Conservation (phyloP, 805 yeast genomes). For the Myxozyma mucilagina region DNA sequence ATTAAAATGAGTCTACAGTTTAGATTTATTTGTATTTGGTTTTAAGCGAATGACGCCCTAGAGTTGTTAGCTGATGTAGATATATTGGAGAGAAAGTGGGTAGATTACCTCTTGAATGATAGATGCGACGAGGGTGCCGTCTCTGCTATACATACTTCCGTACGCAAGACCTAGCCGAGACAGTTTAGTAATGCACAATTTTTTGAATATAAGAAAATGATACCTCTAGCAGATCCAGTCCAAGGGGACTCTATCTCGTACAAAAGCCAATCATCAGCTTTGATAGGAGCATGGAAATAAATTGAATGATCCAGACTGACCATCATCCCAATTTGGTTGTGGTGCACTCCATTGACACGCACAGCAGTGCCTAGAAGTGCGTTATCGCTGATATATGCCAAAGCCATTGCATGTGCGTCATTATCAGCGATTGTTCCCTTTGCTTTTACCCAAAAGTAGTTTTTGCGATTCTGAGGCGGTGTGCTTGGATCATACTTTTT, state of each 20-base stretch:
- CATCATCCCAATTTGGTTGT: constrained; percentile 28
- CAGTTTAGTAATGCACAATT: not conserved
- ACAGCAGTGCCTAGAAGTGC: constrained; percentile 29
- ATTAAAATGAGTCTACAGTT: constrained; percentile 2
- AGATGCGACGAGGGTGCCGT: constrained; percentile 26
- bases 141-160: constrained; percentile 16
- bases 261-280: constrained; percentile 31
- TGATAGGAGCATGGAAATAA: constrained; percentile 31
- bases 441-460: constrained; percentile 29
- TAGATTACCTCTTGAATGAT: constrained; percentile 28
- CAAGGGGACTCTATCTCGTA: constrained; percentile 25
- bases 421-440: constrained; percentile 22
- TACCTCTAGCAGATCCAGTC: constrained; percentile 27
- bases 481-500: not conserved
- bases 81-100: not conserved
- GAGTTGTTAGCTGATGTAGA: not conserved
- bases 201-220: not conserved
- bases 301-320: constrained; percentile 33
- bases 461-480: constrained; percentile 11
- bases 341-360: constrained; percentile 18
- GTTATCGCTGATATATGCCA: constrained; percentile 33
- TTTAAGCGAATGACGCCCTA: constrained; percentile 23
- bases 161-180: constrained; percentile 11
- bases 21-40: constrained; percentile 1
- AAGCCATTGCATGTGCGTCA: constrained; percentile 31